These are phyloP conservation scores for Moricandia moricandioides DNA, from an alignment of 345 rosid species.

Conservation along the genomic window DNA sequence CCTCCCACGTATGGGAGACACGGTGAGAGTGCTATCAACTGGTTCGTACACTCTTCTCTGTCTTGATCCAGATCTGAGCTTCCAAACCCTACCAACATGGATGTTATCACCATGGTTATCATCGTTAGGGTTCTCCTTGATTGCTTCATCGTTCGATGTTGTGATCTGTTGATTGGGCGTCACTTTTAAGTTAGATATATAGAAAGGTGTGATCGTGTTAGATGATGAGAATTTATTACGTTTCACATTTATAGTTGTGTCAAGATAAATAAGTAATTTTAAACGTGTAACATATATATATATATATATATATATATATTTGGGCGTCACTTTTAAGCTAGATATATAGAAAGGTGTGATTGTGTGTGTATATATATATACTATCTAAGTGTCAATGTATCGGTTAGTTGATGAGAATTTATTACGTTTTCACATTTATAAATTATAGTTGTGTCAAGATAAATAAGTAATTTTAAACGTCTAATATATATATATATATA, in stretches of 20 bases:
- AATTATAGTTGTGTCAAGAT: conserved; percentile 19
- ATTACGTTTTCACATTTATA: conserved; percentile 22
- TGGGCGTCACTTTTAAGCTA: conserved; percentile 8
- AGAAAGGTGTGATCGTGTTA: background rate
- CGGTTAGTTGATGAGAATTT: conserved; percentile 33
- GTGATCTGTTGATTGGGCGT: background rate
- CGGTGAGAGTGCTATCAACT: conserved; percentile 50
- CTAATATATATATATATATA: background rate
- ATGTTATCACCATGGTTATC: conserved; percentile 19
- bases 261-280: background rate
- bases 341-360: background rate
- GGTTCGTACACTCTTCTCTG: conserved; percentile 55
- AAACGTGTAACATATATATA: background rate
- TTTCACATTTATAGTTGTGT: conserved; percentile 10
- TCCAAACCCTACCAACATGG: conserved; percentile 38
- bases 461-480: background rate
- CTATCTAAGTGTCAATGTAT: background rate
- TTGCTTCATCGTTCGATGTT: conserved; percentile 17
- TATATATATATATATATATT: no score
- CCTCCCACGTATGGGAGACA: conserved; percentile 82
- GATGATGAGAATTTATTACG: conserved; percentile 31
- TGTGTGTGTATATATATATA: conserved; percentile 15
- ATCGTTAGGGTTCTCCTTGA: conserved; percentile 7
- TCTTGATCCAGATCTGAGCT: conserved; percentile 55
- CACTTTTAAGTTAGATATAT: conserved; percentile 6